These are phyloP conservation scores for Fusarium nelsonii DNA, from an alignment of 2,329 filamentous ascomycete genomes.

Conservation along the genomic window DNA sequence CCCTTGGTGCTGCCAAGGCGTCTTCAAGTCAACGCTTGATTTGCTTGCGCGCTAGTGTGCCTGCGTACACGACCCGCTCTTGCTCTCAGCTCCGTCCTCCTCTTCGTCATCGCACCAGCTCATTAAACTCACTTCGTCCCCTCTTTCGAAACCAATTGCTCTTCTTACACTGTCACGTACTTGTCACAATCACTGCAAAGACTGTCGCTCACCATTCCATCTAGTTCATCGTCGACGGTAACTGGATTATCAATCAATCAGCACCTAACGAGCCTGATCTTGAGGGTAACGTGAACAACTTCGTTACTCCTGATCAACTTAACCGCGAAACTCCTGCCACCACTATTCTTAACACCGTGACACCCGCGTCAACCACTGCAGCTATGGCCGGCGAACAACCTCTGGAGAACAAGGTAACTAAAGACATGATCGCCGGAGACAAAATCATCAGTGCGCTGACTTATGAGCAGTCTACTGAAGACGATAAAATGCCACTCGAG, in stretches of 20 bases:
- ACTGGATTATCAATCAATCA: slow-evolving; percentile 86
- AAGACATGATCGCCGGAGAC: slow-evolving; percentile 31
- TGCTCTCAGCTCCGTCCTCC: slow-evolving; percentile 30
- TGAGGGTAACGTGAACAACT: slow-evolving; percentile 91
- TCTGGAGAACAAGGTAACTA: slow-evolving; percentile 58
- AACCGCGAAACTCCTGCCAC: slow-evolving; percentile 59
- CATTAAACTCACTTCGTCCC: slow-evolving; percentile 35
- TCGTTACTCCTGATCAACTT: slow-evolving; percentile 82
- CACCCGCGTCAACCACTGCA: slow-evolving; percentile 78
- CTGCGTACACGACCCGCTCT: slow-evolving; percentile 43
- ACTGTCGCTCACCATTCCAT: slow-evolving; percentile 44
- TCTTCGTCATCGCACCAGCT: slow-evolving; percentile 42
- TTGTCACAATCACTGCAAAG: slow-evolving; percentile 17
- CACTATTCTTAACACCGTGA: slow-evolving; percentile 73
- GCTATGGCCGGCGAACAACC: slow-evolving; percentile 71
- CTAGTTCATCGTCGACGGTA: slow-evolving; percentile 94
- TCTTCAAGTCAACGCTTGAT: slow-evolving; percentile 34
- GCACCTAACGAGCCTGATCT: slow-evolving; percentile 86
- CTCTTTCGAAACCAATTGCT: slow-evolving; percentile 43
- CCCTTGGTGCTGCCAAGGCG: slow-evolving; percentile 35
- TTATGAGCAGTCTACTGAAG: slow-evolving; percentile 31
- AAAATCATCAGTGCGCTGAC: slow-evolving; percentile 23
- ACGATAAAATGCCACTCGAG: slow-evolving; percentile 49
- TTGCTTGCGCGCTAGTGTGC: slow-evolving; percentile 46
- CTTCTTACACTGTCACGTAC: slow-evolving; percentile 23